Base-by-base conservation (phyloP, 805 yeast species). In the Pichia ethanolica region DNA sequence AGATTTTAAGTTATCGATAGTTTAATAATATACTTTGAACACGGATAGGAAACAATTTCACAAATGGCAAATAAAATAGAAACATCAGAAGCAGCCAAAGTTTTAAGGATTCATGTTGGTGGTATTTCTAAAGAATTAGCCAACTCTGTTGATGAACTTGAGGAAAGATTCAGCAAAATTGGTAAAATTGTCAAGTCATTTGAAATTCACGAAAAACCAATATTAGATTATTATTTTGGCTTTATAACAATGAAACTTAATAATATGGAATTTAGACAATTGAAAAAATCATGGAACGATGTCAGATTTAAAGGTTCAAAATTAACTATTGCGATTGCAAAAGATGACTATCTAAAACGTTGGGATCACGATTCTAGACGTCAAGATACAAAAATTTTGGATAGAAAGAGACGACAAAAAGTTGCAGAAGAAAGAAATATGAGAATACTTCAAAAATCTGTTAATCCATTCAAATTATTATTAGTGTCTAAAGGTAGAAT, bases 241-340 rank as follows among this genome's bases (percentile, higher is more conserved):
- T 89, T 75, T 54, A 63, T 86, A 1, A 79, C 85, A 26, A 69
- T 91, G 64, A 66, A 70, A n/a, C 64, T 83, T 11, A 63, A 72
- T 1, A 69, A 71, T 4, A 65, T 67, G 25, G 70, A 73, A 35
- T 79, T 74, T 48, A 67, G 65, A 1, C 77, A 75, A 43, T 65
- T 91, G 46, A 74, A 75, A 50, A 63, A 68, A 7, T 70, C 85
- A 0, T 74, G 87, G 54, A 77, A 88, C 61, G 93, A 90, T 33
- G 77, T 84, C 1, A 77, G 75, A 28, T 91, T 75, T 66, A 88
- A 86, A 74, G 96, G 95, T 3, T 73, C 83, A 28, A 78, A 74
- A 47, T 64, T 91, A 35, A 70, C 71, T 3, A 67, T 91, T 9
- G 79, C 75, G 46, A 63, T 68, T 42, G 97, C 97, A 4, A 78